phyloP scores from a whole-genome alignment of 2,329 filamentous ascomycete genomes.

The Neonectria neomacrospora region DNA sequence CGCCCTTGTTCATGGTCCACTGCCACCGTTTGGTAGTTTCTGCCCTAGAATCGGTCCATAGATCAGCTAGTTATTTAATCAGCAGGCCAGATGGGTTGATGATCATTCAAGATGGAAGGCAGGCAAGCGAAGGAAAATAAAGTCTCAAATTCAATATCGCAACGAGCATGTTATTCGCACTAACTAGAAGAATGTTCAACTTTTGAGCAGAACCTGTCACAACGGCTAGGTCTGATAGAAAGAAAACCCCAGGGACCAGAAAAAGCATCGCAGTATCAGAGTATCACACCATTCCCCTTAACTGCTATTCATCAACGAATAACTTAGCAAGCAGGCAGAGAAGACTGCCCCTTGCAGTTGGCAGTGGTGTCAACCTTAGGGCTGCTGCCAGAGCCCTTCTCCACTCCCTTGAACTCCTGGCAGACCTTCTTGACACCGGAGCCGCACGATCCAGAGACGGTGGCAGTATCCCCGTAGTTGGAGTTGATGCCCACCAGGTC shows the following conservation, averaged over 20 bases:
- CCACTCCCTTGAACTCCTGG: slow-evolving; percentile 36
- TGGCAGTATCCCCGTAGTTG: slow-evolving; percentile 39
- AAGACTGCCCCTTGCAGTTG: slow-evolving; percentile 24
- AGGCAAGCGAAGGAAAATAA: background rate
- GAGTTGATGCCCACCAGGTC: slow-evolving; percentile 42
- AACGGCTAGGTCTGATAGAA: background rate
- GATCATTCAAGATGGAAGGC: too few relatives aligned
- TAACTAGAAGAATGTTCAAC: background rate
- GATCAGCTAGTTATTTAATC: too few relatives aligned
- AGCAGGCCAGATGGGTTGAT: background rate
- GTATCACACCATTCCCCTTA: background rate
- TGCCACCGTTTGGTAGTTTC: too few relatives aligned
- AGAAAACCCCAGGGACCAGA: background rate
- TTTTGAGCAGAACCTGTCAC: background rate
- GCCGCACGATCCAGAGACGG: slow-evolving; percentile 35
- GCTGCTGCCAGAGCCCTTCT: slow-evolving; percentile 20
- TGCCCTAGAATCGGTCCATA: too few relatives aligned
- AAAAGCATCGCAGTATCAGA: background rate
- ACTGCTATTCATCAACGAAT: background rate
- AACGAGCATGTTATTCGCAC: background rate
- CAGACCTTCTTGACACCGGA: slow-evolving; percentile 39
- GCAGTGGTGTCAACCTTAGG: slow-evolving; percentile 9
- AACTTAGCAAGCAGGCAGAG: slow-evolving; percentile 20
- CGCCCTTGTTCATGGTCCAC: too few relatives aligned
- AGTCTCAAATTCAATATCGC: background rate